Conservation (phyloP, 1,284 basidiomycete species). For the Apiotrichum siamense region DNA sequence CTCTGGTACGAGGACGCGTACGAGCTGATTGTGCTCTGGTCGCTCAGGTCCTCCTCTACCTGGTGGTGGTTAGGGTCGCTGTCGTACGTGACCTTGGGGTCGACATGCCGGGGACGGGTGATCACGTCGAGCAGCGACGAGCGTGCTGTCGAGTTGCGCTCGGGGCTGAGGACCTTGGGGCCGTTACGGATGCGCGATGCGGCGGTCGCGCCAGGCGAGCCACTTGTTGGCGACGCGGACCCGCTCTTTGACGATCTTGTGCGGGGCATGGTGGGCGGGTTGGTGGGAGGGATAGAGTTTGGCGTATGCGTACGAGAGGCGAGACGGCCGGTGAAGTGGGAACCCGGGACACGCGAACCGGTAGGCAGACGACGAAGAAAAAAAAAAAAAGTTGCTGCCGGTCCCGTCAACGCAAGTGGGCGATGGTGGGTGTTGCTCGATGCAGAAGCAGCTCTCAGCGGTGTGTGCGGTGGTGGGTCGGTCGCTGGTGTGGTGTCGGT, state of each 20-base stretch:
- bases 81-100: conserved; percentile 18
- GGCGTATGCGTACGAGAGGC: no score
- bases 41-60: conserved; percentile 32
- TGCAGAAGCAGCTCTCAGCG: no score
- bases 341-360: no score
- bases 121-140: conserved; percentile 35
- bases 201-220: neutral
- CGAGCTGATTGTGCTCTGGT: conserved; percentile 35
- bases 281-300: neutral
- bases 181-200: neutral
- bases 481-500: no score
- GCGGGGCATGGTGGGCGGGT: neutral
- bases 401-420: no score
- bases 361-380: no score
- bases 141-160: conserved; percentile 19
- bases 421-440: no score
- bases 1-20: conserved; percentile 29
- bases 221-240: neutral
- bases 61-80: conserved; percentile 16
- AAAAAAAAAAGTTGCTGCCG: no score
- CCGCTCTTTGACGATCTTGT: conserved; percentile 1
- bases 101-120: conserved; percentile 24
- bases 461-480: no score
- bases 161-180: neutral
- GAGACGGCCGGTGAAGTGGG: no score